Percentiles rank a stretch among this genome's conserved stretches.
These are phyloP conservation scores for Scolecobasidium constrictum DNA, from an alignment of 2,329 filamentous ascomycete species.

Conservation along the genomic window DNA sequence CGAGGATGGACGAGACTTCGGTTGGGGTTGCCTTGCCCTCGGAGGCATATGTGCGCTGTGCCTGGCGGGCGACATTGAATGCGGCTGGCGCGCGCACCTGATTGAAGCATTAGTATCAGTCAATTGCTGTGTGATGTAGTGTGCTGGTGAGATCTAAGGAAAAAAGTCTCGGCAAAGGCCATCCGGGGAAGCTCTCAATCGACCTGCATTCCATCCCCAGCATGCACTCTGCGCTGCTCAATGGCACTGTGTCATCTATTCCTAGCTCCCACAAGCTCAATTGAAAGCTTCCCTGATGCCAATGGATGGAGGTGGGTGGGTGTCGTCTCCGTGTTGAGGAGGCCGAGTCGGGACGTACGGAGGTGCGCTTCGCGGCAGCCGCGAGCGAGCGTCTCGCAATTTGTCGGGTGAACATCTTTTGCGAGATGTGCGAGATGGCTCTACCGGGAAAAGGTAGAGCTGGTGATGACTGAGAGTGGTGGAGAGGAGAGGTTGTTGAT, in stretches of 20 bases:
- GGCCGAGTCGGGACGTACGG: neutral
- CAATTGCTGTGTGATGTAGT: neutral
- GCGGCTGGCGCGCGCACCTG: conserved; percentile 78
- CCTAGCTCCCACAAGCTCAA: neutral
- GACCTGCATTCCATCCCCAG: neutral
- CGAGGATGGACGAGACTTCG: conserved; percentile 98
- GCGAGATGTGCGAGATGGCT: neutral
- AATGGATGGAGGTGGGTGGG: neutral
- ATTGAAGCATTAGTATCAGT: conserved; percentile 9
- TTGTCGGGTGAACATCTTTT: neutral
- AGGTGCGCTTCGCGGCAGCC: conserved; percentile 6
- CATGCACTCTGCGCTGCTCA: neutral
- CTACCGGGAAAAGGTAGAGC: neutral
- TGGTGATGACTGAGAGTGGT: neutral
- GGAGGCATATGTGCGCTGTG: conserved; percentile 78
- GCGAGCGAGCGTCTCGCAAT: conserved; percentile 7
- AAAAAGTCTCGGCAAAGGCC: neutral
- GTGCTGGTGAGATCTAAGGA: neutral
- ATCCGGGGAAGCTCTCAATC: neutral
- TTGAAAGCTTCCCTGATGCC: neutral
- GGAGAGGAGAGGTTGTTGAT: neutral
- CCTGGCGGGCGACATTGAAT: conserved; percentile 58
- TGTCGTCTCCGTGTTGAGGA: neutral
- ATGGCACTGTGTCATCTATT: neutral
- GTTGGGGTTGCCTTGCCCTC: conserved; percentile 93